Conservation (phyloP, 805 yeast species). For the Debaryomyces hansenii region DNA sequence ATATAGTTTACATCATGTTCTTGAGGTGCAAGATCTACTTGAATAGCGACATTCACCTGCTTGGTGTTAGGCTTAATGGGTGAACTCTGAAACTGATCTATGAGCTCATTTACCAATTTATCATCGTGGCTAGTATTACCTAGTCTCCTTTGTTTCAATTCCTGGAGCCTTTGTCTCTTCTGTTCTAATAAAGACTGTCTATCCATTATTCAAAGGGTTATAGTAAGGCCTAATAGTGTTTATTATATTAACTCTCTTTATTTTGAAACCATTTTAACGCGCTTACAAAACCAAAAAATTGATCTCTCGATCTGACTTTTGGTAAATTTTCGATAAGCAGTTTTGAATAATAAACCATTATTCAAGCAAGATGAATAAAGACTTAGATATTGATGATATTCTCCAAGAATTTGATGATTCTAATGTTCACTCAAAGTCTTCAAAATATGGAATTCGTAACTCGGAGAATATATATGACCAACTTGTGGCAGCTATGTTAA, state of each 20-base stretch:
- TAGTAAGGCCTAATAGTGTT: too few relatives aligned
- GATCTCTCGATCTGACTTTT: too few relatives aligned
- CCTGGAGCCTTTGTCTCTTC: constrained; percentile 36
- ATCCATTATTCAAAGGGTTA: constrained; percentile 21
- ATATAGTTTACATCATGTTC: not conserved
- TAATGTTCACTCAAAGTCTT: not conserved
- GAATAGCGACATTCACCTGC: constrained; percentile 25
- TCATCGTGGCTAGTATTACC: constrained; percentile 30
- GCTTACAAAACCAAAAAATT: too few relatives aligned
- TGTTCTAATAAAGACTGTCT: constrained; percentile 39
- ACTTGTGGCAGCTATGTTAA: constrained; percentile 69
- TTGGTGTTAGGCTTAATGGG: constrained; percentile 4
- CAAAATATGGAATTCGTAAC: not conserved
- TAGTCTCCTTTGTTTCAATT: constrained; percentile 19
- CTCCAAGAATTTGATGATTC: constrained; percentile 58
- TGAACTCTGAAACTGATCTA: constrained; percentile 10
- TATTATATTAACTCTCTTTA: too few relatives aligned
- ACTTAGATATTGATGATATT: constrained; percentile 66
- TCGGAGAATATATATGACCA: constrained; percentile 34
- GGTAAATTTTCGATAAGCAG: too few relatives aligned
- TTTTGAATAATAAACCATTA: not conserved
- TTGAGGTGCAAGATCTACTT: constrained; percentile 18
- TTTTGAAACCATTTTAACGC: too few relatives aligned
- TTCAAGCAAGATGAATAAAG: not conserved
- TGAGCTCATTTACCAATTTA: constrained; percentile 13